These are phyloP conservation scores for Lactarius pseudohatsudake DNA, from an alignment of 768 basidiomycete genomes.

Conservation along the genomic window DNA sequence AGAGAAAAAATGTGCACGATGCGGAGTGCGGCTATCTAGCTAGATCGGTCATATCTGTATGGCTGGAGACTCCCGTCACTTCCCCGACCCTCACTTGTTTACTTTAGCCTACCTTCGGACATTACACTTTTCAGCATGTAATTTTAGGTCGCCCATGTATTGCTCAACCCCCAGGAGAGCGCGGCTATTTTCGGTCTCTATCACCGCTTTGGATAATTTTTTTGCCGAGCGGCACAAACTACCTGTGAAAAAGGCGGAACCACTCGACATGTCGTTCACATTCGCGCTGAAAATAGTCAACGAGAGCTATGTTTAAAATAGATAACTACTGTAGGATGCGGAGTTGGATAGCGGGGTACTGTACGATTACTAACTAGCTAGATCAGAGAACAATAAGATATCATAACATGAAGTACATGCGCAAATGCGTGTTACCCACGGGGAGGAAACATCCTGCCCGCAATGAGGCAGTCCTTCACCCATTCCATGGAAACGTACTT, in stretches of 20 bases:
- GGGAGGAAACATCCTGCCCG: conserved; percentile 50
- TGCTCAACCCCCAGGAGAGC: not conserved
- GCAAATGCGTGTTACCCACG: conserved; percentile 2
- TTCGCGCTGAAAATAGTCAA: not conserved
- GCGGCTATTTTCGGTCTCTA: not conserved
- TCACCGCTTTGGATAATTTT: not conserved
- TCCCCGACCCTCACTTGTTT: not conserved
- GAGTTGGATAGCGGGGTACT: conserved; percentile 6
- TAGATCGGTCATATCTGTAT: not conserved
- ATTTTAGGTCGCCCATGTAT: conserved; percentile 1
- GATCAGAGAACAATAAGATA: conserved; percentile 6
- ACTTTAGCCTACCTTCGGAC: not conserved
- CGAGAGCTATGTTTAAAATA: conserved; percentile 7
- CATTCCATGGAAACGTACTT: conserved; percentile 58
- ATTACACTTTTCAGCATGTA: conserved; percentile 6
- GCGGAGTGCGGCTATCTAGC: conserved; percentile 30
- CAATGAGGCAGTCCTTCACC: conserved; percentile 77
- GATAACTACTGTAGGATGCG: not conserved
- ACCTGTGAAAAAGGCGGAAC: not conserved
- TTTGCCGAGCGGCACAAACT: not conserved
- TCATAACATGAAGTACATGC: not conserved
- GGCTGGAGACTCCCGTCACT: not conserved
- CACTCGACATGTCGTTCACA: not conserved
- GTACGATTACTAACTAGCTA: conserved; percentile 3
- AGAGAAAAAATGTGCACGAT: conserved; percentile 34